These are phyloP conservation scores for Carpinus fangiana DNA, from an alignment of 306 rosid genomes.

Conservation along the genomic window DNA sequence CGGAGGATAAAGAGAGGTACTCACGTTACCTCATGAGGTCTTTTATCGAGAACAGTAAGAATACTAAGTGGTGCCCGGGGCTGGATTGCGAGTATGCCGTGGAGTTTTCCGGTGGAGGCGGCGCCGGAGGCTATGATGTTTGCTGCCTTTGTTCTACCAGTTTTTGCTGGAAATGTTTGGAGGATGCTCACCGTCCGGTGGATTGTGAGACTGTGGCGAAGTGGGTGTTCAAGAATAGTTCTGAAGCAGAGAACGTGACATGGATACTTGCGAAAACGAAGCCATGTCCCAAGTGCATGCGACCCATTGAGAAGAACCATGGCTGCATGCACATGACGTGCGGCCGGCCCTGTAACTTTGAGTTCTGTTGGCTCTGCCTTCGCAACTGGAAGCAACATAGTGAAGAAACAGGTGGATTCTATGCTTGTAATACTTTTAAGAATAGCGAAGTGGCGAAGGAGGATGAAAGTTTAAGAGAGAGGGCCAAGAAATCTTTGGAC, in stretches of 20 bases:
- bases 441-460: conserved; percentile 31
- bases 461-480: conserved; percentile 76
- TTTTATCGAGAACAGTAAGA: conserved; percentile 24
- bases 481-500: conserved; percentile 84
- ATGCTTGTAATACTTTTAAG: conserved; percentile 14
- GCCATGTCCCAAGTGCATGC: conserved; percentile 17
- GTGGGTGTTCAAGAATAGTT: conserved; percentile 3
- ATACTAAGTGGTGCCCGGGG: conserved; percentile 27
- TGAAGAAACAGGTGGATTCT: conserved; percentile 51
- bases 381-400: neutral
- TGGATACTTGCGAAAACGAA: conserved; percentile 26
- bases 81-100: conserved; percentile 5
- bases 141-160: conserved; percentile 14
- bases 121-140: neutral
- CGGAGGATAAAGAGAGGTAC: conserved; percentile 2
- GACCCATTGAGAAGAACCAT: conserved; percentile 12
- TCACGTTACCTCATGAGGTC: neutral
- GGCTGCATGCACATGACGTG: conserved; percentile 19
- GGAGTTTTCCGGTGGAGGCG: neutral
- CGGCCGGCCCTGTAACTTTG: neutral
- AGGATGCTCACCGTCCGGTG: conserved; percentile 30
- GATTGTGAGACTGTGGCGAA: conserved; percentile 14
- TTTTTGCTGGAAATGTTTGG: conserved; percentile 28
- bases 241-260: neutral
- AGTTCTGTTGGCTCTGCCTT: conserved; percentile 35